A percentile compares a stretch with the other conserved stretches of the same genome.
Conservation (phyloP, 495 filamentous ascomycete genomes). For the Melanomma pulvis-pyrius region DNA sequence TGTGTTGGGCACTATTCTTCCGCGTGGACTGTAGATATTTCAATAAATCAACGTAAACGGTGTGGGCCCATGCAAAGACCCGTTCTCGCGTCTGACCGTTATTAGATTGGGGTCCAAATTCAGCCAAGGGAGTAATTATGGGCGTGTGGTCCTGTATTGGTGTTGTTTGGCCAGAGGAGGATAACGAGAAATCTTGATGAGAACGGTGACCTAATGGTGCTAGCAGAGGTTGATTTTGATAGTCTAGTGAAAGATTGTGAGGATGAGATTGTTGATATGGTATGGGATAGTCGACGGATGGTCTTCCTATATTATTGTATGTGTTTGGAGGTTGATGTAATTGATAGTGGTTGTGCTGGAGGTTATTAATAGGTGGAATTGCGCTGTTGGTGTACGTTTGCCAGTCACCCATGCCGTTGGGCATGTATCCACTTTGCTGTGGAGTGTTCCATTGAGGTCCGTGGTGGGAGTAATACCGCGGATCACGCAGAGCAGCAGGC, state of each 20-base stretch:
- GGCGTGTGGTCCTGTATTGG: constrained; percentile 29
- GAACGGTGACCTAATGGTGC: constrained; percentile 13
- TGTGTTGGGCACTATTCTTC: constrained; percentile 52
- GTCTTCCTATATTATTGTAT: constrained; percentile 26
- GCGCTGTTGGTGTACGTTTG: constrained; percentile 14
- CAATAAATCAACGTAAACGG: constrained; percentile 84
- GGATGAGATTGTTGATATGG: constrained; percentile 16
- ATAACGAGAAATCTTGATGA: constrained; percentile 5
- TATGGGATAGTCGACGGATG: constrained; percentile 25
- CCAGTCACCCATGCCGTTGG: constrained; percentile 15
- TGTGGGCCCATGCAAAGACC: constrained; percentile 80
- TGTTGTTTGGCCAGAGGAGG: constrained; percentile 36
- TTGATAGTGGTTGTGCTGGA: constrained; percentile 24
- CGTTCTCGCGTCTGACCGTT: constrained; percentile 77
- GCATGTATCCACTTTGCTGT: constrained; percentile 15
- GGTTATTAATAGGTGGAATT: constrained; percentile 24
- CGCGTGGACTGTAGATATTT: constrained; percentile 69
- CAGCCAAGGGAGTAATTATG: constrained; percentile 24
- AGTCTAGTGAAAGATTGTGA: constrained; percentile 23
- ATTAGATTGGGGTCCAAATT: constrained; percentile 43
- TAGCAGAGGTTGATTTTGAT: constrained; percentile 17
- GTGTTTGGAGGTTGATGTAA: constrained; percentile 18
- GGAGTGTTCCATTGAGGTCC: constrained; percentile 25
- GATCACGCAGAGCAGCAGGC: constrained; percentile 65
- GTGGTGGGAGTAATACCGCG: constrained; percentile 50